Percentiles rank a stretch among this genome's conserved stretches.
Conservation (phyloP, 441 rosid genomes). For the Adansonia madagascariensis region DNA sequence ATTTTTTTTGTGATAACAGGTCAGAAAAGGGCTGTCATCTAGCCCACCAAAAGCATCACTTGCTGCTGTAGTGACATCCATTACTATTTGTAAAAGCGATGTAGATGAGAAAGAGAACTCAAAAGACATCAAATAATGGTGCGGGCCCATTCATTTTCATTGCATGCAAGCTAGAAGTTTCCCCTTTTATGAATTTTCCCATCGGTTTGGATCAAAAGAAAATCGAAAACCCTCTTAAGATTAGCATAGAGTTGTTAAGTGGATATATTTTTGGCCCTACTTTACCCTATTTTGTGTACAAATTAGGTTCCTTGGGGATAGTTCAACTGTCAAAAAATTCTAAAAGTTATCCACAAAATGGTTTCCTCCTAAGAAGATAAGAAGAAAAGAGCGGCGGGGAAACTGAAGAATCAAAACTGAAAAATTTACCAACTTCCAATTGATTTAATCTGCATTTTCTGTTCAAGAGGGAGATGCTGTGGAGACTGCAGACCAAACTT, state of each 20-base stretch:
- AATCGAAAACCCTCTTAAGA: not conserved
- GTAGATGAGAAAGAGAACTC: not conserved
- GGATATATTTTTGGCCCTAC: not conserved
- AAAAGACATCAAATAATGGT: not conserved
- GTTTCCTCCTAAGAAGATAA: not conserved
- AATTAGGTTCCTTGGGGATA: not conserved
- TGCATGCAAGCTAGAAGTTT: not conserved
- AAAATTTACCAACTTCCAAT: not conserved
- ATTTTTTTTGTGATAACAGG: not conserved
- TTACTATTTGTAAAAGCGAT: not conserved
- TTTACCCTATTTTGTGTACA: not conserved
- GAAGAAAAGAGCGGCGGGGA: not conserved
- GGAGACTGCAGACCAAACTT: not conserved
- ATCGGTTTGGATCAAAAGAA: not conserved
- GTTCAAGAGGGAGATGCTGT: not conserved
- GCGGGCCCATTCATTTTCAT: not conserved
- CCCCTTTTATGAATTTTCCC: not conserved
- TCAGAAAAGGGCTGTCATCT: not conserved
- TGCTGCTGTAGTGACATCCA: not conserved
- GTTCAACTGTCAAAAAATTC: not conserved
- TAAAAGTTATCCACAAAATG: not conserved
- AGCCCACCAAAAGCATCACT: conserved; percentile 16
- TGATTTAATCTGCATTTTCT: not conserved
- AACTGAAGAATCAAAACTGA: not conserved
- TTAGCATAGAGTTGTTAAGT: not conserved